phyloP scores from a whole-genome alignment of 2,329 filamentous ascomycete species.

The Xylaria hypoxylon region DNA sequence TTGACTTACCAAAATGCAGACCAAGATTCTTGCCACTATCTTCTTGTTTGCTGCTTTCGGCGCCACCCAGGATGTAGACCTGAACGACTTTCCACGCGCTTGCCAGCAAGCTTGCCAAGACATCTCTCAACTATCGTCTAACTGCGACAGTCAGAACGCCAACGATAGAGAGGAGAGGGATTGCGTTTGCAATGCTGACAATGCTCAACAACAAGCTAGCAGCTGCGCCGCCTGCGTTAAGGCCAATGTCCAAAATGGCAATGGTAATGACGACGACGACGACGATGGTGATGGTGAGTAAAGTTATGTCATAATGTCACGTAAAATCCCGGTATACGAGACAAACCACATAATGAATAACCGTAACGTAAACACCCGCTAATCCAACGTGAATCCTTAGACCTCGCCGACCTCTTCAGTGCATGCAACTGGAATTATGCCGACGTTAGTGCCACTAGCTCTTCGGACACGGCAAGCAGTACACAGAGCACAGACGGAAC shows the following conservation, averaged over 20 bases:
- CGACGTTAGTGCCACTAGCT: constrained; percentile 19
- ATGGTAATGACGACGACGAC: constrained; percentile 6
- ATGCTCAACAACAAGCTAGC: constrained; percentile 18
- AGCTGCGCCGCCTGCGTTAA: constrained; percentile 31
- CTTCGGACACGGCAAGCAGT: constrained; percentile 14
- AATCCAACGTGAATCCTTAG: not conserved
- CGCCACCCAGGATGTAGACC: constrained; percentile 27
- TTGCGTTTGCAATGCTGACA: constrained; percentile 28
- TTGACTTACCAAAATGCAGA: constrained; percentile 23
- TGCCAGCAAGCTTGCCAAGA: constrained; percentile 28
- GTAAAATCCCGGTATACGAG: not conserved
- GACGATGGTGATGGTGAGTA: constrained; percentile 20
- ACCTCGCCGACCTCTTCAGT: constrained; percentile 19
- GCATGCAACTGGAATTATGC: constrained; percentile 23
- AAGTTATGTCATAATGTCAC: not conserved
- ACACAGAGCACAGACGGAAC: not conserved
- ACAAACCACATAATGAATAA: no score
- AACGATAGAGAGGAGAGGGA: constrained; percentile 14
- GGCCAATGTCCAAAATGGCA: constrained; percentile 3
- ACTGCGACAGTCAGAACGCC: constrained; percentile 19
- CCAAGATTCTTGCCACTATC: not conserved
- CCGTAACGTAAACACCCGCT: not conserved
- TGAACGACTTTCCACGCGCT: constrained; percentile 21
- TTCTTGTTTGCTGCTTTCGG: constrained; percentile 28
- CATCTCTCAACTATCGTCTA: constrained; percentile 16